Base-by-base conservation (phyloP, 176 grass and related monocot genomes). In the Lolium multiflorum region DNA sequence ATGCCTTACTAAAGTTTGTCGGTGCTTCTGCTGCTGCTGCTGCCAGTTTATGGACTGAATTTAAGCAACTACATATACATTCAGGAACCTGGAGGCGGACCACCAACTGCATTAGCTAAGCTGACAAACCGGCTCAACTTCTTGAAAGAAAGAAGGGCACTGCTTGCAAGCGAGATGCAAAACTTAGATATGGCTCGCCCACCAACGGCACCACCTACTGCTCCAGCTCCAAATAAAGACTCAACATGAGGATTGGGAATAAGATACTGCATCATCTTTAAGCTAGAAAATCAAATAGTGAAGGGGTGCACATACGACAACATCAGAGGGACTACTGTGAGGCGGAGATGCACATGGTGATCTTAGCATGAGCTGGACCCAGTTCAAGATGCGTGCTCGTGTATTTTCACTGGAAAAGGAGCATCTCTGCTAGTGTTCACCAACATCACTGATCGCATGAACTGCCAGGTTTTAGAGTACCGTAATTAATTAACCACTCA, bases 41-140 rank as follows among this genome's bases (percentile, higher is more conserved):
- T 57, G 47, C 47, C 28, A 52, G 25, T 84, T 75, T 63, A 67
- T 80, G 54, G 71, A 54, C 11, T 80, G 55, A 76, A 67, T 17
- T 87, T 78, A 47, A 73, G 70, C 26, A 55, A 77, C 24, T 78
- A 39, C 47, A 81, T 70, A 22, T 84, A 11, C 71, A 28, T 41
- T 82, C 81, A 99, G 97, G 94, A 96, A 64, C 62, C 80, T 80
- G 90, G 89, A 18, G 79, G 77, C 54, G 82, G 84, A 85, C 85
- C 92, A 21, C 80, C 83, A 67, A 72, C 83, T 50, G 94, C 94
- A 25, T 83, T 94, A 55, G 82, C 67, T 44, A 99, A 96, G 89
- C 68, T 99, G 68, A 97, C 97, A 28, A 91, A 77, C 76, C 90
- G 94, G 56, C 94, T 99, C 37, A 93, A 92, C 85, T 93, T 99